phyloP scores from a whole-genome alignment of 345 rosid species.

The Noccaea caerulescens region DNA sequence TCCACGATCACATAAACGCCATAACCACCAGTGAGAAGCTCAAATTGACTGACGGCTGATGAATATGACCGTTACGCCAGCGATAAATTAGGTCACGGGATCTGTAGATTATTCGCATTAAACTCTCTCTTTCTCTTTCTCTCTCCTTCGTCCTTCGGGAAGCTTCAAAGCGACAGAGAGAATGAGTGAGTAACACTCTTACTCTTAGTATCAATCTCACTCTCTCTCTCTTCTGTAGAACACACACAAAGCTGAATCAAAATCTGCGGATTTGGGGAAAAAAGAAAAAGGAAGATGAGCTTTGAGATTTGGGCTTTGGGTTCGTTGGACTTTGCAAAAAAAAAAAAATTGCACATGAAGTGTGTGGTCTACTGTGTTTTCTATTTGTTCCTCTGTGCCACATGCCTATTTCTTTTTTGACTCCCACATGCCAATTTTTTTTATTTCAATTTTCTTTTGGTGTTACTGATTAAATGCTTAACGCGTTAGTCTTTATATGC shows the following conservation, averaged over 20 bases:
- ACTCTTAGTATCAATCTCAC: slow-evolving; percentile 6
- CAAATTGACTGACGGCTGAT: not conserved
- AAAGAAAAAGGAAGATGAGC: slow-evolving; percentile 1
- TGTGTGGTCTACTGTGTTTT: slow-evolving; percentile 37
- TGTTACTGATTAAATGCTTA: not conserved
- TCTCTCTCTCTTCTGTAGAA: slow-evolving; percentile 1
- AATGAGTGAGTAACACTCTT: slow-evolving; percentile 15
- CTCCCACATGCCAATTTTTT: slow-evolving; percentile 14
- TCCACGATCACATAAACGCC: not conserved
- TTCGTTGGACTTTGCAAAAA: slow-evolving; percentile 41
- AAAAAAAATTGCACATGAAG: slow-evolving; percentile 11
- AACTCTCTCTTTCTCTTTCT: slow-evolving; percentile 10
- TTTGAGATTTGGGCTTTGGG: slow-evolving; percentile 42
- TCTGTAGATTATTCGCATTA: slow-evolving; percentile 34
- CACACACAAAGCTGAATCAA: not conserved
- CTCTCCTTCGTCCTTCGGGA: slow-evolving; percentile 13
- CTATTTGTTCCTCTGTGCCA: slow-evolving; percentile 31
- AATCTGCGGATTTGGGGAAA: not conserved
- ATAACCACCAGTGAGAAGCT: not conserved
- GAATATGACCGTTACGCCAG: slow-evolving; percentile 55
- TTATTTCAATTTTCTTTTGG: not conserved
- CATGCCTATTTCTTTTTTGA: slow-evolving; percentile 7
- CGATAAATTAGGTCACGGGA: slow-evolving; percentile 39
- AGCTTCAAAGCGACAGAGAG: slow-evolving; percentile 28
- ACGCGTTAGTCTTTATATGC: slow-evolving; percentile 8